Evolutionary conservation across 2,329 filamentous ascomycete species (phyloP).

Genomic region (Tolypocladium endophyticum): DNA sequence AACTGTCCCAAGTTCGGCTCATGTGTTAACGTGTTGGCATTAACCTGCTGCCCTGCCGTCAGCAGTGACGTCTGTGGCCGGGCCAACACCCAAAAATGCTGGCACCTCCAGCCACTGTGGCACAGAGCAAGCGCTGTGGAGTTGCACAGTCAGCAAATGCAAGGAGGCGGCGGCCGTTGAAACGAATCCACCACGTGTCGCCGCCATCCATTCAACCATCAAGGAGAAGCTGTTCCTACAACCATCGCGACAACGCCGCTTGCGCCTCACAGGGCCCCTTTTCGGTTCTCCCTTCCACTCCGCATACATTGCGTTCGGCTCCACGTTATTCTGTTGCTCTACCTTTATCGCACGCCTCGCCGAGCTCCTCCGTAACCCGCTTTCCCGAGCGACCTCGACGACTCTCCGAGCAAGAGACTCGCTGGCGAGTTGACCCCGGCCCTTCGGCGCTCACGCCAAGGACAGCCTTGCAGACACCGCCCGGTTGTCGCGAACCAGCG

Average conservation of each 20-base stretch:
- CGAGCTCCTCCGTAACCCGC: background rate
- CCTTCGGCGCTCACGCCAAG: background rate
- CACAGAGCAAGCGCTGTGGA: background rate
- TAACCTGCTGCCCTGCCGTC: background rate
- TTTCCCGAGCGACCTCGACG: background rate
- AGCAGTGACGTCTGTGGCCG: background rate
- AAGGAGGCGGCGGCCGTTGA: background rate
- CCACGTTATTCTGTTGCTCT: background rate
- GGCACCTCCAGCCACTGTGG: background rate
- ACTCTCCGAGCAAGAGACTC: background rate
- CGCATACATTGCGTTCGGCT: background rate
- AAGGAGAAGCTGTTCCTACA: background rate
- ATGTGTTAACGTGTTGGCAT: too few species aligned
- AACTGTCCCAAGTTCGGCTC: background rate
- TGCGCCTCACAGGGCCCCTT: background rate
- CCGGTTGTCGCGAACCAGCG: conserved; percentile 14
- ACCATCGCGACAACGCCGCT: background rate
- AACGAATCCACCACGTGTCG: conserved; percentile 5
- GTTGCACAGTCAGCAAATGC: background rate
- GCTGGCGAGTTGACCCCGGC: background rate
- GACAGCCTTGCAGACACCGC: background rate
- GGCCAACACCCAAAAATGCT: background rate
- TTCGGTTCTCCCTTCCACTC: background rate
- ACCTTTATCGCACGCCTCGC: background rate
- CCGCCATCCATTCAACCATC: background rate